A percentile compares a stretch with the other conserved stretches of the same genome.
These are phyloP conservation scores for Vaccinium macrocarpon DNA, from an alignment of 148 eudicot species.

Conservation along the genomic window DNA sequence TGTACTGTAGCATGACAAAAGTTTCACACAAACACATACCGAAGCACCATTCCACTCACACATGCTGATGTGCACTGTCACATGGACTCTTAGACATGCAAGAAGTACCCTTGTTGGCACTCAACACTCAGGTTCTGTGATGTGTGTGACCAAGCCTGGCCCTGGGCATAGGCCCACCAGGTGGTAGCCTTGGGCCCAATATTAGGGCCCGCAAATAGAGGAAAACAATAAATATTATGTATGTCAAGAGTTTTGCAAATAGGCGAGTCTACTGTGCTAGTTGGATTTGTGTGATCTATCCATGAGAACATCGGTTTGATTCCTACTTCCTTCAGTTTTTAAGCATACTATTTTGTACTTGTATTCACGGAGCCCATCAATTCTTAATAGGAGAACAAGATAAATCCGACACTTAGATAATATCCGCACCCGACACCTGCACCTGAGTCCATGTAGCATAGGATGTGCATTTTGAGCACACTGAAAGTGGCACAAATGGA, in stretches of 20 bases:
- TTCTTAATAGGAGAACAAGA: background rate
- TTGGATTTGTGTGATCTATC: no score
- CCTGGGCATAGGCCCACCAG: no score
- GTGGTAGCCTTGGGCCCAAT: no score
- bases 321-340: no score
- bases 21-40: background rate
- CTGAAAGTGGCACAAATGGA: background rate
- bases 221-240: no score
- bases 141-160: no score
- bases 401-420: background rate
- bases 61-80: background rate
- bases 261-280: no score
- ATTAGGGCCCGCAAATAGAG: no score
- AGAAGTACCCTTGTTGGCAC: background rate
- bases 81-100: background rate
- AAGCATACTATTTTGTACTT: no score
- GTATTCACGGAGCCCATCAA: no score
- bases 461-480: background rate
- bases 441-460: background rate
- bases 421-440: background rate
- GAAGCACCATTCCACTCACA: background rate
- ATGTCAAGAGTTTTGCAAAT: no score
- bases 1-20: background rate
- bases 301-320: no score
- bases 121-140: background rate